Base-by-base conservation (phyloP, 179 eudicot species). In the Spinacia oleracea region DNA sequence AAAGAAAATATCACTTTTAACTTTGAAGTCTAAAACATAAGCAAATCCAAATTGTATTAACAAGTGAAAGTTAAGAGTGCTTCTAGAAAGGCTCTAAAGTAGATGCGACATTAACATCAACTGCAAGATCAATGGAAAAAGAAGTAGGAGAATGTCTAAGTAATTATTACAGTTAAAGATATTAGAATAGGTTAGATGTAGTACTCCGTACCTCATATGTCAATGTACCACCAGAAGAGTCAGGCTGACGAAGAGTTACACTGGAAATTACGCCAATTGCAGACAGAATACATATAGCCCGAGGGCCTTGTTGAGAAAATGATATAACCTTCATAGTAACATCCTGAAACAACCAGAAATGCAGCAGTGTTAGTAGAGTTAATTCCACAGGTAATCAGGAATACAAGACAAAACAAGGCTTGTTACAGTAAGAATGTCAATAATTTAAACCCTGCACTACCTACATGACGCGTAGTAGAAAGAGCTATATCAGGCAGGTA, bases 231-330 rank as follows among this genome's bases (percentile, higher is more conserved):
- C 95, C 97, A 32, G 98, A 92, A 40, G 93, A 87, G 83, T 87
- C 93, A 45, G 98, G 92, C 77, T 93, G 98, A 21, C 94, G 93
- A 80, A 93, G 90, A 38, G 95, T 92, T 66, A 92, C 98, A 71
- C 91, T 93, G 21, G 95, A 90, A 82, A 92, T 84, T 31, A 83
- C 80, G 14, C 98, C 98, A 74, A 82, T 92, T 69, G 98, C 98
- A 74, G 98, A 93, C 50, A 93, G 85, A 77, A 93, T 85, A 83
- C 97, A 92, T 56, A 93, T 87, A 25, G 92, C 95, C 56, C 91
- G 89, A 45, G 97, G 93, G 23, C 97, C 97, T 87, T 92, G 93
- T 78, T 93, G 95, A 73, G 98, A 90, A 80, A 93, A 89, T 29
- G 98, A 90, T 81, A 93, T 89, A 43, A 93, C 83, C 88, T 92